Percentiles rank a stretch among this genome's conserved stretches.
Conservation (phyloP, 1,284 basidiomycete genomes). For the Tilletia indica region DNA sequence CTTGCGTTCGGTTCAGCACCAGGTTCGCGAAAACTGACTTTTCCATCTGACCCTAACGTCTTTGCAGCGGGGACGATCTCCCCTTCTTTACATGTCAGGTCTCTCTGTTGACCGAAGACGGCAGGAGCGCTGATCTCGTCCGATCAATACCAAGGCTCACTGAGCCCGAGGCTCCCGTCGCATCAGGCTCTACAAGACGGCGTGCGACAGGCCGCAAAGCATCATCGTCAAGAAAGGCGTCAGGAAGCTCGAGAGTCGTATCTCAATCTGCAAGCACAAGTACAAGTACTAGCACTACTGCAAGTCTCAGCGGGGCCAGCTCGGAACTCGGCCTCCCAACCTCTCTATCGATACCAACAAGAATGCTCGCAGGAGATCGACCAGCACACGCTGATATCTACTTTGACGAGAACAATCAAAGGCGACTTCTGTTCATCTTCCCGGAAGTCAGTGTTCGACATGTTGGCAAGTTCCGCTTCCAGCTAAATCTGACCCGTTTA, state of each 20-base stretch:
- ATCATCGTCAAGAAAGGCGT: background rate
- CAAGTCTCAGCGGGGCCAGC: too few relatives aligned
- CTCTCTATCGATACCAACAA: constrained; percentile 16
- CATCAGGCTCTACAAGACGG: background rate
- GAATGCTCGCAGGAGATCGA: constrained; percentile 8
- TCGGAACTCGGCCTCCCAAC: background rate
- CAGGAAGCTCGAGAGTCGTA: background rate
- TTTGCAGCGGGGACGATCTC: constrained; percentile 25
- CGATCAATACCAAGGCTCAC: background rate
- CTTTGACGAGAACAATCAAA: constrained; percentile 15
- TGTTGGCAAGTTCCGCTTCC: constrained; percentile 34
- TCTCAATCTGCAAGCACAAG: constrained; percentile 1
- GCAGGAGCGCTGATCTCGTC: constrained; percentile 30
- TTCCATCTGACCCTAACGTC: too few relatives aligned
- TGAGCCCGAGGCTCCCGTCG: background rate
- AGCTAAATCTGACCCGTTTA: constrained; percentile 32
- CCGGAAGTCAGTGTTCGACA: constrained; percentile 40
- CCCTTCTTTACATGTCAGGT: constrained; percentile 41
- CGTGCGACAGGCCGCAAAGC: background rate
- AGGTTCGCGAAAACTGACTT: too few relatives aligned
- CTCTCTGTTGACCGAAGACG: constrained; percentile 31
- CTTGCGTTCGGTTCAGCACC: too few relatives aligned
- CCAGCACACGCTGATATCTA: constrained; percentile 12
- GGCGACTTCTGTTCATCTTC: constrained; percentile 35
- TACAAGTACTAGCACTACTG: too few relatives aligned